Conservation (phyloP, 352 stramenopile genomes). For the Phytophthora constricta region DNA sequence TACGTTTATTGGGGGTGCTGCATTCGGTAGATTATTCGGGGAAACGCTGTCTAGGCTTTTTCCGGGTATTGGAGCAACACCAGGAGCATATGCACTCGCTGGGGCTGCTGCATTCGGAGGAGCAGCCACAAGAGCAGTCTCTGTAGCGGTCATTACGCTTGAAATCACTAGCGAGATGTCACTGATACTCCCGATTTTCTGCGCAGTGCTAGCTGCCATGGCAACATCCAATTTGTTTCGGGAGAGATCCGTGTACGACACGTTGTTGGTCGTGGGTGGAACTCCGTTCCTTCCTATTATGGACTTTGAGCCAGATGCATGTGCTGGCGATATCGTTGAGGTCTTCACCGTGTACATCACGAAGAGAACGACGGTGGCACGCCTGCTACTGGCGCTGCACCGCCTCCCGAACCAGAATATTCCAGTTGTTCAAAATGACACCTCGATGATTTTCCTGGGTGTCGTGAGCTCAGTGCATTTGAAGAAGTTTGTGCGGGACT, state of each 20-base stretch:
- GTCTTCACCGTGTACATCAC: constrained; percentile 60
- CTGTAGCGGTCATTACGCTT: constrained; percentile 78
- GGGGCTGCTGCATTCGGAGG: constrained; percentile 69
- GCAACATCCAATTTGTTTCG: constrained; percentile 53
- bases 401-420: constrained; percentile 64
- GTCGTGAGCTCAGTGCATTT: constrained; percentile 55
- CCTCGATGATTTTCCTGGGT: constrained; percentile 59
- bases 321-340: constrained; percentile 68
- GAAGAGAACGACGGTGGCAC: constrained; percentile 63
- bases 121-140: constrained; percentile 70
- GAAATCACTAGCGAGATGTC: constrained; percentile 79
- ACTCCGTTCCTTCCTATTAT: constrained; percentile 76
- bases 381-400: constrained; percentile 63
- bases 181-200: constrained; percentile 80
- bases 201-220: constrained; percentile 62
- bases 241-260: constrained; percentile 78
- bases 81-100: constrained; percentile 71
- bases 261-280: constrained; percentile 59
- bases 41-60: constrained; percentile 50
- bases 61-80: constrained; percentile 15
- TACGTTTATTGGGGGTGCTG: constrained; percentile 77
- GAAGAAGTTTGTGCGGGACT: constrained; percentile 62
- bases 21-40: constrained; percentile 74
- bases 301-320: constrained; percentile 58
- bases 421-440: constrained; percentile 65